A percentile compares a stretch with the other conserved stretches of the same genome.
Evolutionary conservation across 306 rosid genomes (phyloP).

Genomic region (Ceratonia siliqua): DNA sequence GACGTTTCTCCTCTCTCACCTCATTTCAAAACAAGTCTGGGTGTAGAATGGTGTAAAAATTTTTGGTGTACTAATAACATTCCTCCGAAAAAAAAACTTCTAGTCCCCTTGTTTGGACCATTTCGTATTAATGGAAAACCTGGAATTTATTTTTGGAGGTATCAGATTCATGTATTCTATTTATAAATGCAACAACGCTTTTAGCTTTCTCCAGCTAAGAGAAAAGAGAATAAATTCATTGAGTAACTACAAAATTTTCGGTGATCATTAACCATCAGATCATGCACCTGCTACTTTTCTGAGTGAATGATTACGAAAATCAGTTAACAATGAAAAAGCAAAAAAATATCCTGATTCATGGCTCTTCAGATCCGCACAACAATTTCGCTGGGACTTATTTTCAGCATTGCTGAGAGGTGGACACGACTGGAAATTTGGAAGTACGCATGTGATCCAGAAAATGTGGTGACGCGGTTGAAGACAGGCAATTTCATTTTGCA

Average conservation of each 20-base stretch:
- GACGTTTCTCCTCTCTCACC: too few relatives aligned
- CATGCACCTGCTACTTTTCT: not conserved
- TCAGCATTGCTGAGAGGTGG: constrained; percentile 31
- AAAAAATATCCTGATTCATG: constrained; percentile 27
- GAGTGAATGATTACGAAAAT: constrained; percentile 6
- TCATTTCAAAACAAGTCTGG: too few relatives aligned
- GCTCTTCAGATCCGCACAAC: constrained; percentile 38
- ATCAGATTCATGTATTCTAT: not conserved
- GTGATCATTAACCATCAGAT: constrained; percentile 3
- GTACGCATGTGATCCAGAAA: not conserved
- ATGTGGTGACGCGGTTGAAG: constrained; percentile 14
- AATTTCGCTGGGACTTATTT: constrained; percentile 42
- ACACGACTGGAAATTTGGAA: constrained; percentile 33
- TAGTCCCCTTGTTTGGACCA: too few relatives aligned
- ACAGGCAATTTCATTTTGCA: constrained; percentile 55
- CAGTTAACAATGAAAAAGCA: not conserved
- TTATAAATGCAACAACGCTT: not conserved
- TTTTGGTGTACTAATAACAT: too few relatives aligned
- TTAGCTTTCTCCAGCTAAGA: not conserved
- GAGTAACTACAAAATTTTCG: not conserved
- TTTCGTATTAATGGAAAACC: not conserved
- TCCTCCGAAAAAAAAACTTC: too few relatives aligned
- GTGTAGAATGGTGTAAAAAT: too few relatives aligned
- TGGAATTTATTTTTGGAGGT: not conserved
- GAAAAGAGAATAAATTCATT: not conserved